Evolutionary conservation across 148 eudicot genomes (phyloP).

Genomic region (Fallopia convolvulus): DNA sequence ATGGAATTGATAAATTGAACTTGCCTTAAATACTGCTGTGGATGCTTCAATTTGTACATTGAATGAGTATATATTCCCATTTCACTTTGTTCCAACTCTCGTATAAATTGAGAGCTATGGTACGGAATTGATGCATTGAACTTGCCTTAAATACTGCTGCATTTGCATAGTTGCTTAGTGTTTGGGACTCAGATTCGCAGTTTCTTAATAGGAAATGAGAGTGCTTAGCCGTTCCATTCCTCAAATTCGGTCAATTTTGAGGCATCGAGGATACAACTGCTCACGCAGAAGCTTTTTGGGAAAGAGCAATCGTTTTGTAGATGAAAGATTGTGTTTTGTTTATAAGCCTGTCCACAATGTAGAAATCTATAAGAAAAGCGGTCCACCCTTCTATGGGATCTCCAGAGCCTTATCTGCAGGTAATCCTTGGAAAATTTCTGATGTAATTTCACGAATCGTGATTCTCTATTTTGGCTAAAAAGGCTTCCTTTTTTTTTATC

Average conservation of each 20-base stretch:
- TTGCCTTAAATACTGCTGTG: too few relatives aligned
- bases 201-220: conserved; percentile 37
- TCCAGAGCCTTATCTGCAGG: conserved; percentile 34
- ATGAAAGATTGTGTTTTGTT: conserved; percentile 18
- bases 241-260: conserved; percentile 30
- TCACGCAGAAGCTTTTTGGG: conserved; percentile 21
- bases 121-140: background rate
- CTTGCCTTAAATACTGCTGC: background rate
- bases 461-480: background rate
- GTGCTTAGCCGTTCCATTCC: conserved; percentile 28
- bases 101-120: background rate
- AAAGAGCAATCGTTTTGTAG: conserved; percentile 22
- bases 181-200: background rate
- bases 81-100: background rate
- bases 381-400: conserved; percentile 26
- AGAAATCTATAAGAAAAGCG: conserved; percentile 16
- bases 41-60: background rate
- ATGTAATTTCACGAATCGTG: background rate
- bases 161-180: background rate
- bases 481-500: background rate
- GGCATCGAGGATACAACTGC: conserved; percentile 22
- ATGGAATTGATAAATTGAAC: too few relatives aligned
- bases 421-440: background rate
- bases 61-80: background rate
- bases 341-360: conserved; percentile 23